Conservation (phyloP, 129 eudicot genomes). For the Chrysanthemum seticuspe region DNA sequence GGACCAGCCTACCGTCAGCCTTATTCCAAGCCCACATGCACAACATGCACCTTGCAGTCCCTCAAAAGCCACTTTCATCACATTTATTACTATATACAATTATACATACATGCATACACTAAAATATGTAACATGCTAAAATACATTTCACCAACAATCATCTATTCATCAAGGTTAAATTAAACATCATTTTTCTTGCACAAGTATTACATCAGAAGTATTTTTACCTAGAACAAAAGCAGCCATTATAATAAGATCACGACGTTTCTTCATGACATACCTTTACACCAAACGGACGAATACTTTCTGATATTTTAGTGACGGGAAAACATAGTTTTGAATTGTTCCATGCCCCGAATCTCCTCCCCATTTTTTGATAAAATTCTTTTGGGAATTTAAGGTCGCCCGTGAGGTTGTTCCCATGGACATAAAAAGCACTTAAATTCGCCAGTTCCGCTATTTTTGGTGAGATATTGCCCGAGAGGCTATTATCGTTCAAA, state of each 20-base stretch:
- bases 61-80: conserved; percentile 17
- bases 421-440: conserved; percentile 62
- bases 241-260: conserved; percentile 14
- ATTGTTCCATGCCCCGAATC: conserved; percentile 87
- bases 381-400: conserved; percentile 57
- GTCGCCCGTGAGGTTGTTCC: conserved; percentile 77
- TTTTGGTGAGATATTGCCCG: conserved; percentile 55
- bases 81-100: conserved; percentile 21
- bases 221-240: background rate
- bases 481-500: conserved; percentile 58
- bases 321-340: conserved; percentile 57
- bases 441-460: conserved; percentile 50
- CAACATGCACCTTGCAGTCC: conserved; percentile 26
- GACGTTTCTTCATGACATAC: conserved; percentile 42
- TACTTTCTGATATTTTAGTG: conserved; percentile 19
- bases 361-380: conserved; percentile 73
- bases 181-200: conserved; percentile 24
- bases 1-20: conserved; percentile 35
- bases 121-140: background rate
- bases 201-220: conserved; percentile 18
- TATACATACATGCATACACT: background rate
- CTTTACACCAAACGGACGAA: conserved; percentile 68
- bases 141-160: conserved; percentile 13
- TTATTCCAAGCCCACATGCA: conserved; percentile 28
- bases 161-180: conserved; percentile 16